Percentiles rank a stretch among this genome's conserved stretches.
Evolutionary conservation across 441 rosid genomes (phyloP).

Genomic region (Brassica hybrid): DNA sequence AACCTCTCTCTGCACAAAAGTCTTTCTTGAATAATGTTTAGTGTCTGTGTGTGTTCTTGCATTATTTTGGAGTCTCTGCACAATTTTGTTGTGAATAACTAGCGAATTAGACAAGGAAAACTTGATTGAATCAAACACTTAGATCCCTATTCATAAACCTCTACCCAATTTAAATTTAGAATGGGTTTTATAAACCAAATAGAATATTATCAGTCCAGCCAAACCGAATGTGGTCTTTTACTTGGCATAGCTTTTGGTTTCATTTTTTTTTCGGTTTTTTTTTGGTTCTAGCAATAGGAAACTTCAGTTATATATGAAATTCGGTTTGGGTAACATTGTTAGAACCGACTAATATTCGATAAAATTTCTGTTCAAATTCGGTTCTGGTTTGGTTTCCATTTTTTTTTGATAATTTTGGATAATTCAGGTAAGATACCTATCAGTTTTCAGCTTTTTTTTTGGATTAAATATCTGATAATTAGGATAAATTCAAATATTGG

Average conservation of each 20-base stretch:
- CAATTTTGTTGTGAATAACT: not conserved
- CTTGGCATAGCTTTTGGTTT: not conserved
- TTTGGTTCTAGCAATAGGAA: not conserved
- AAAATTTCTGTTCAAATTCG: not conserved
- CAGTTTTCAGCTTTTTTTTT: not conserved
- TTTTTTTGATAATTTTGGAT: not conserved
- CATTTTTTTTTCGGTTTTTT: not conserved
- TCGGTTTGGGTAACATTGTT: not conserved
- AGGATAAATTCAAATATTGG: not conserved
- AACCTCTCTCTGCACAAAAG: not conserved
- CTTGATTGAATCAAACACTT: not conserved
- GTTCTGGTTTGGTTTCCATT: not conserved
- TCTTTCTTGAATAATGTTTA: conserved; percentile 18
- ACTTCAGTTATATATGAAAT: not conserved
- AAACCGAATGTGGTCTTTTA: conserved; percentile 4
- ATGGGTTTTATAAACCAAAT: conserved; percentile 1
- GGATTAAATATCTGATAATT: not conserved
- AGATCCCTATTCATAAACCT: conserved; percentile 10
- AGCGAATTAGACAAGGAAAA: not conserved
- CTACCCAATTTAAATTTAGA: not conserved
- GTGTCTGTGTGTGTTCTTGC: not conserved
- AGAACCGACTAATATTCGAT: not conserved
- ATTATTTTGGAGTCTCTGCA: not conserved
- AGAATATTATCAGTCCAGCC: not conserved
- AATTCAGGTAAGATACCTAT: not conserved